A percentile compares a stretch with the other conserved stretches of the same genome.
Evolutionary conservation across 192 early-diverging fungal genomes (phyloP).

Genomic region (Allomyces macrogynus): DNA sequence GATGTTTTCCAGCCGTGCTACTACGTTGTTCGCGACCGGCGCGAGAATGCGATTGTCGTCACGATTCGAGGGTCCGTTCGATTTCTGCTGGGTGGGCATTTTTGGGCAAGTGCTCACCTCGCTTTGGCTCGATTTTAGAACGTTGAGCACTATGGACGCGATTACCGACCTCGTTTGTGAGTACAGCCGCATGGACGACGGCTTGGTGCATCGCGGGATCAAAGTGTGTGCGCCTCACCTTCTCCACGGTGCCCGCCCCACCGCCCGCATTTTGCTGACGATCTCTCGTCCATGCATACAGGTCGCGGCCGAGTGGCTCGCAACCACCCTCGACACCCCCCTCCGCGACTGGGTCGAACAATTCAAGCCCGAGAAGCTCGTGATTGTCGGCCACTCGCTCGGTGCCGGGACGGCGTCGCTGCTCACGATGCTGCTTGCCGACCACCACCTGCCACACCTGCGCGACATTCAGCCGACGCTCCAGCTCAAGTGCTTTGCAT

Average conservation of each 20-base stretch:
- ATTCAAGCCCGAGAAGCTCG: constrained; percentile 24
- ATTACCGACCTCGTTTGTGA: constrained; percentile 55
- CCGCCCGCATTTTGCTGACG: no score
- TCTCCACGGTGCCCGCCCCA: no score
- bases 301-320: constrained; percentile 50
- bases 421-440: constrained; percentile 47
- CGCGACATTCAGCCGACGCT: constrained; percentile 11
- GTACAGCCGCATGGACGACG: constrained; percentile 57
- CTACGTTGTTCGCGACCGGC: constrained; percentile 43
- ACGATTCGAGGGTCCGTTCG: constrained; percentile 42
- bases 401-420: constrained; percentile 49
- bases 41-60: constrained; percentile 38
- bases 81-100: background rate
- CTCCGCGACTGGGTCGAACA: constrained; percentile 30
- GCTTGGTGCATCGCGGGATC: constrained; percentile 54
- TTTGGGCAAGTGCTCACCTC: background rate
- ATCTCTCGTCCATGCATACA: no score
- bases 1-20: constrained; percentile 49
- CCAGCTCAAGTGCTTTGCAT: constrained; percentile 22
- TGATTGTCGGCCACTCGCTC: constrained; percentile 55
- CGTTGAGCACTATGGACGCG: constrained; percentile 29
- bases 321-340: constrained; percentile 38
- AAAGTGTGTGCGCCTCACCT: constrained; percentile 8
- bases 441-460: constrained; percentile 18
- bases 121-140: background rate